Percentiles rank a stretch among this genome's conserved stretches.
These are phyloP conservation scores for Alternaria sp. DNA, from an alignment of 2,329 filamentous ascomycete species.

Conservation along the genomic window DNA sequence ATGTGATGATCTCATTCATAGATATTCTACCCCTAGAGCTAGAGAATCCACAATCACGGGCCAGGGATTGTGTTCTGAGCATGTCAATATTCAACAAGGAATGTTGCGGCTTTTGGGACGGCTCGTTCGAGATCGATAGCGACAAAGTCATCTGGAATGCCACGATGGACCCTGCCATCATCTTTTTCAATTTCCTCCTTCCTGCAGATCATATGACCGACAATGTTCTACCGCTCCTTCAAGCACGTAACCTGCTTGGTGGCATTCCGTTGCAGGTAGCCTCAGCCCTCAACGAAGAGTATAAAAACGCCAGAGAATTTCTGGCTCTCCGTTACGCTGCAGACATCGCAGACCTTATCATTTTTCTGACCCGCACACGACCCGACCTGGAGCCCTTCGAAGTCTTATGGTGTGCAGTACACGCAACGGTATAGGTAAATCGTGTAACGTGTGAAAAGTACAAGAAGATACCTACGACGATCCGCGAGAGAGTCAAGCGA, in stretches of 20 bases:
- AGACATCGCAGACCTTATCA: neutral
- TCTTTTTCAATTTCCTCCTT: constrained; percentile 1
- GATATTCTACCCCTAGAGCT: neutral
- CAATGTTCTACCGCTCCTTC: neutral
- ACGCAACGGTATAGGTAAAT: neutral
- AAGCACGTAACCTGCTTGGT: neutral
- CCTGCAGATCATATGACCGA: constrained; percentile 2
- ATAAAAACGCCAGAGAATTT: neutral
- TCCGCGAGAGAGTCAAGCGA: neutral
- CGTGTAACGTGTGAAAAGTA: neutral
- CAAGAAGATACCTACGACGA: neutral
- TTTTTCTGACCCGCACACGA: neutral
- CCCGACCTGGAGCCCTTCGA: neutral
- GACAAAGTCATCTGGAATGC: neutral
- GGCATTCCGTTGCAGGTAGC: neutral
- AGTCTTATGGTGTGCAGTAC: neutral
- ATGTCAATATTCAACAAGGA: neutral
- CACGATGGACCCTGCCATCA: neutral
- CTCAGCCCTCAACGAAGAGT: neutral
- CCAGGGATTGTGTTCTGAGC: neutral
- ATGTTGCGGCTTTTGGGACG: neutral
- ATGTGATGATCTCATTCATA: neutral
- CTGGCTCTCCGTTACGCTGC: neutral
- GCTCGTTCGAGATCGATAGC: neutral
- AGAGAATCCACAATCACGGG: neutral